Evolutionary conservation across 1,139 yeast genomes (phyloP).

Genomic region (Geotrichum macrosporum): DNA sequence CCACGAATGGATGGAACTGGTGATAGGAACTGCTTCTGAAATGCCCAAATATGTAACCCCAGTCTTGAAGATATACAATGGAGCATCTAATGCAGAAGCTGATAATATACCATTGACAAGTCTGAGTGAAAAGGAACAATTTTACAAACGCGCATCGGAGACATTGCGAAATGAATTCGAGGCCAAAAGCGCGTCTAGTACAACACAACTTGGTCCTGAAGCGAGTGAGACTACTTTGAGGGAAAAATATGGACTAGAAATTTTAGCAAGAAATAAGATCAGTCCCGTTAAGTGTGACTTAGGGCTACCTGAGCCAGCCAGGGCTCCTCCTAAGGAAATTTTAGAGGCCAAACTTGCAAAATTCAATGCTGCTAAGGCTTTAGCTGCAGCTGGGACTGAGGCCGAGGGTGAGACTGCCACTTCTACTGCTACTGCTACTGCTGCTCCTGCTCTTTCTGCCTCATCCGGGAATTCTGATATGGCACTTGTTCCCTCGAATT

Average conservation of each 20-base stretch:
- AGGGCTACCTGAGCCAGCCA: constrained; percentile 10
- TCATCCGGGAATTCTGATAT: too few relatives aligned
- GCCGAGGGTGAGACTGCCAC: background rate
- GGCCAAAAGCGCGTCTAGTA: background rate
- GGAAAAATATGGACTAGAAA: constrained; percentile 12
- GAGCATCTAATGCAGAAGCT: background rate
- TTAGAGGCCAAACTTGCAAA: constrained; percentile 10
- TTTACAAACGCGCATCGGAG: constrained; percentile 30
- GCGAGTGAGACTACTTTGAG: constrained; percentile 6
- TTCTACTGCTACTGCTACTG: background rate
- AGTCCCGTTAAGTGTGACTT: constrained; percentile 1
- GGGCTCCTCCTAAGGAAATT: constrained; percentile 9
- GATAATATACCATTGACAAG: background rate
- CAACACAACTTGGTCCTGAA: background rate
- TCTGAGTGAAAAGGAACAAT: constrained; percentile 21
- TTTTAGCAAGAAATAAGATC: background rate
- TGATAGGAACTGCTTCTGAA: constrained; percentile 38
- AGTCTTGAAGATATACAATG: background rate
- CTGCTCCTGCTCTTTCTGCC: too few relatives aligned
- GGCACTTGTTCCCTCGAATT: too few relatives aligned
- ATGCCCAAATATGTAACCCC: constrained; percentile 27
- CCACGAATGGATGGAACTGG: constrained; percentile 45
- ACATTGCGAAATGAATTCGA: constrained; percentile 31
- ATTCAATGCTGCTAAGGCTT: constrained; percentile 2
- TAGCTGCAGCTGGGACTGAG: background rate